These are phyloP conservation scores for Ascochyta clinopodiicola DNA, from an alignment of 2,329 filamentous ascomycete genomes.

Conservation along the genomic window DNA sequence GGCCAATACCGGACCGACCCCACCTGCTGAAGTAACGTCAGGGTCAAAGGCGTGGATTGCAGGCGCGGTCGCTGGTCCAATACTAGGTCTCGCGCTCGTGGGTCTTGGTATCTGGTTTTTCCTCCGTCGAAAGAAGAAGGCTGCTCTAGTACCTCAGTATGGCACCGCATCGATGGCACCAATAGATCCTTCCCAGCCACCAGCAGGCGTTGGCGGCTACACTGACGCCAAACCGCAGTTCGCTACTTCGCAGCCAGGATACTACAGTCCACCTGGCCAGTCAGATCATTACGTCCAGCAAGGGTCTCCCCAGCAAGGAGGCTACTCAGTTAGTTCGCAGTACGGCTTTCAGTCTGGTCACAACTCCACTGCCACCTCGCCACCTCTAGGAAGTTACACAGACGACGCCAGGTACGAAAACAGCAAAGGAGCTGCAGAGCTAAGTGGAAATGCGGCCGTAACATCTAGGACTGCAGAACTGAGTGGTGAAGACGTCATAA, in stretches of 20 bases:
- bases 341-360: constrained; percentile 19
- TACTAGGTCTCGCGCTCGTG: constrained; percentile 35
- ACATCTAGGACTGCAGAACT: constrained; percentile 12
- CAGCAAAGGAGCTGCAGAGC: constrained; percentile 1
- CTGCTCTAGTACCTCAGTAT: constrained; percentile 4
- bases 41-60: constrained; percentile 40
- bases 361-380: constrained; percentile 15
- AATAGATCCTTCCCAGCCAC: constrained; percentile 17
- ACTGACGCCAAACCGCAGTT: constrained; percentile 27
- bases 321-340: constrained; percentile 22
- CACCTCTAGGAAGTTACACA: constrained; percentile 8
- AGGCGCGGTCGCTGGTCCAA: constrained; percentile 35
- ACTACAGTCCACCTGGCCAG: constrained; percentile 5
- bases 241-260: constrained; percentile 13
- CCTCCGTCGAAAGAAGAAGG: constrained; percentile 34
- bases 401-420: background rate
- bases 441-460: background rate
- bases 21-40: background rate
- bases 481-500: constrained; percentile 1
- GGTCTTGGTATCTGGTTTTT: constrained; percentile 32
- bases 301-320: constrained; percentile 18
- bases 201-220: constrained; percentile 23
- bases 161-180: constrained; percentile 20
- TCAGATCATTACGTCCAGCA: background rate
- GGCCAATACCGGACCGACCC: background rate